Percentiles rank a stretch among this genome's conserved stretches.
Evolutionary conservation across 495 filamentous ascomycete species (phyloP).

Genomic region (Aspergillus cristatus): DNA sequence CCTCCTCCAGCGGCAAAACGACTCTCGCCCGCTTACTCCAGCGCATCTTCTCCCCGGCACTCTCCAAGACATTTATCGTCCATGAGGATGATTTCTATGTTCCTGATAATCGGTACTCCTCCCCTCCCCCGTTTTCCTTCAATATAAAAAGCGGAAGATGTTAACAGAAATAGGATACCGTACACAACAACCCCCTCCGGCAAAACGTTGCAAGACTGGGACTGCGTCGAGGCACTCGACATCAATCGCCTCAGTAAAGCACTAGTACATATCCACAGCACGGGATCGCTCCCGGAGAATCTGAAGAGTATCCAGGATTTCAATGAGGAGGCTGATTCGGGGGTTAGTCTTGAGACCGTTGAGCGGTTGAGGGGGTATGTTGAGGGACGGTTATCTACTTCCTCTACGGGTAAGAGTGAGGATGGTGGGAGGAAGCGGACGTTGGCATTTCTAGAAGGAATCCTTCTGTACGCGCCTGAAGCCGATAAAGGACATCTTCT

Average conservation of each 20-base stretch:
- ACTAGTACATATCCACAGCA: slow-evolving; percentile 51
- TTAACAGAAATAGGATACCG: slow-evolving; percentile 38
- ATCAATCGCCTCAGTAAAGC: slow-evolving; percentile 51
- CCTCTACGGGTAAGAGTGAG: slow-evolving; percentile 36
- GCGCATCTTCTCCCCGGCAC: slow-evolving; percentile 45
- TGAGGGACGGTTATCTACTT: neutral
- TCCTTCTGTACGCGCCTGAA: slow-evolving; percentile 60
- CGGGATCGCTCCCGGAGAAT: slow-evolving; percentile 57
- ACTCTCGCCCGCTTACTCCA: slow-evolving; percentile 67
- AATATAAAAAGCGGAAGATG: no score
- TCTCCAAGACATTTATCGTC: slow-evolving; percentile 55
- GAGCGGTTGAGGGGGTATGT: slow-evolving; percentile 11
- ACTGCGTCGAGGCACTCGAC: slow-evolving; percentile 67
- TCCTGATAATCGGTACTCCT: slow-evolving; percentile 54
- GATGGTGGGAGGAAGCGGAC: slow-evolving; percentile 7
- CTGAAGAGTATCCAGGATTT: slow-evolving; percentile 69
- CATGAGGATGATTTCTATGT: slow-evolving; percentile 93
- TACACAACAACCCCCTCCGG: slow-evolving; percentile 30
- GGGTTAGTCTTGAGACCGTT: slow-evolving; percentile 21
- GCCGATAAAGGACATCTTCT: slow-evolving; percentile 12
- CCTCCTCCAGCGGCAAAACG: slow-evolving; percentile 72
- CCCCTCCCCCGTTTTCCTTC: neutral
- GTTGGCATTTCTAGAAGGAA: slow-evolving; percentile 64
- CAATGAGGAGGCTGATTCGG: slow-evolving; percentile 51
- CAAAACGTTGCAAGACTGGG: slow-evolving; percentile 68